phyloP scores from a whole-genome alignment of 495 filamentous ascomycete species.

The Aspergillus panamensis region DNA sequence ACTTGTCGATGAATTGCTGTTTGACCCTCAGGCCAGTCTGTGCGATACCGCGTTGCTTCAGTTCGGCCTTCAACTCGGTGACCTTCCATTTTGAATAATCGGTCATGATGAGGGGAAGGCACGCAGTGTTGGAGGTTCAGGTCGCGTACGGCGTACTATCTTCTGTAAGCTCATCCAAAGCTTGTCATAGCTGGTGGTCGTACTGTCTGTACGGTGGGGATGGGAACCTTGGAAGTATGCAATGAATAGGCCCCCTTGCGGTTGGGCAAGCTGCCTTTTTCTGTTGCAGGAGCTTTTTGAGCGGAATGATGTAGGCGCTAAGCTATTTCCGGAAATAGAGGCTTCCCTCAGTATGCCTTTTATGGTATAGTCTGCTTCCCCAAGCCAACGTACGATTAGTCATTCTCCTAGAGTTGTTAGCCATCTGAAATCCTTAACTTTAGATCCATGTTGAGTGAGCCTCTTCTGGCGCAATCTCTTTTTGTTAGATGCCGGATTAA shows the following conservation, averaged over 20 bases:
- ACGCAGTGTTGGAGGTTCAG: not conserved
- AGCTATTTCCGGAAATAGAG: conserved; percentile 3
- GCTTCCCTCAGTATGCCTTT: not conserved
- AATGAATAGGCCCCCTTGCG: conserved; percentile 27
- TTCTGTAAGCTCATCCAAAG: conserved; percentile 12
- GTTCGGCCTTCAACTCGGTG: conserved; percentile 51
- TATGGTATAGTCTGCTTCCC: not conserved
- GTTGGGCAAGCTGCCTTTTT: conserved; percentile 12
- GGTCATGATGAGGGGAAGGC: conserved; percentile 31
- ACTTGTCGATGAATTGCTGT: conserved; percentile 44
- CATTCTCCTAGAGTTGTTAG: no score
- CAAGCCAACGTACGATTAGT: not conserved
- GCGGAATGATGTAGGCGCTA: conserved; percentile 31
- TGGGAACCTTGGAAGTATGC: conserved; percentile 21
- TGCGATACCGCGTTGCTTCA: conserved; percentile 49
- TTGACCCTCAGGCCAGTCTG: conserved; percentile 51
- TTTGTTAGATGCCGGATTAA: no score
- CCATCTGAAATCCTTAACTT: no score
- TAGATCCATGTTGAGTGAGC: no score
- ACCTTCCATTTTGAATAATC: conserved; percentile 54
- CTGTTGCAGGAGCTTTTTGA: conserved; percentile 6
- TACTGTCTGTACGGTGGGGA: not conserved
- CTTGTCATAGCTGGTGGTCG: conserved; percentile 11
- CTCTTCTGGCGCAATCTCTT: no score
- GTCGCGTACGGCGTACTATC: not conserved